Percentiles rank a stretch among this genome's conserved stretches.
These are phyloP conservation scores for Aspergillus sp. DNA, from an alignment of 2,329 filamentous ascomycete species.

Conservation along the genomic window DNA sequence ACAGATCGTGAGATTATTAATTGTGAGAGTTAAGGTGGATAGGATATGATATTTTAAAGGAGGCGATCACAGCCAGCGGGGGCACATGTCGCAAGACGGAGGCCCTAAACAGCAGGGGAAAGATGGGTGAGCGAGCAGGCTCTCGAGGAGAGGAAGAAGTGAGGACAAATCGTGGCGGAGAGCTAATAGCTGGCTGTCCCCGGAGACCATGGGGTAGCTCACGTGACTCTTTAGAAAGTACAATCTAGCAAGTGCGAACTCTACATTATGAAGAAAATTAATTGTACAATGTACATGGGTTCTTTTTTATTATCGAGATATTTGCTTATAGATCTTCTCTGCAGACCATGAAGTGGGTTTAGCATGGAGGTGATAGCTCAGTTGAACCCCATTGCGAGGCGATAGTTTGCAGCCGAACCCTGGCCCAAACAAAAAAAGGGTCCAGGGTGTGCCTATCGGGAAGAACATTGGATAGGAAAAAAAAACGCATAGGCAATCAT, in stretches of 20 bases:
- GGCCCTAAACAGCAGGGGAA: background rate
- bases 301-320: background rate
- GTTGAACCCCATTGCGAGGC: background rate
- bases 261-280: no score
- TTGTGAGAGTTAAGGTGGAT: background rate
- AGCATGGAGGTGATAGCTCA: background rate
- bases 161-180: background rate
- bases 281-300: background rate
- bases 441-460: background rate
- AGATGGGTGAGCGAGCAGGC: background rate
- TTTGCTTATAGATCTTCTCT: background rate
- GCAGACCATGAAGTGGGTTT: background rate
- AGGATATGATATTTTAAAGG: background rate
- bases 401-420: background rate
- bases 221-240: no score
- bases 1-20: slow-evolving; percentile 15
- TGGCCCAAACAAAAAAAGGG: background rate
- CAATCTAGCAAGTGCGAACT: no score
- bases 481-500: background rate
- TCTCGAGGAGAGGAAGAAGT: background rate
- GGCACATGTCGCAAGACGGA: background rate
- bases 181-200: background rate
- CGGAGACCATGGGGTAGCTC: background rate
- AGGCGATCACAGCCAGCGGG: background rate
- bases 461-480: background rate